Percentiles rank a stretch among this genome's conserved stretches.
Conservation (phyloP, 2,329 filamentous ascomycete genomes). For the Penicillium sp. region DNA sequence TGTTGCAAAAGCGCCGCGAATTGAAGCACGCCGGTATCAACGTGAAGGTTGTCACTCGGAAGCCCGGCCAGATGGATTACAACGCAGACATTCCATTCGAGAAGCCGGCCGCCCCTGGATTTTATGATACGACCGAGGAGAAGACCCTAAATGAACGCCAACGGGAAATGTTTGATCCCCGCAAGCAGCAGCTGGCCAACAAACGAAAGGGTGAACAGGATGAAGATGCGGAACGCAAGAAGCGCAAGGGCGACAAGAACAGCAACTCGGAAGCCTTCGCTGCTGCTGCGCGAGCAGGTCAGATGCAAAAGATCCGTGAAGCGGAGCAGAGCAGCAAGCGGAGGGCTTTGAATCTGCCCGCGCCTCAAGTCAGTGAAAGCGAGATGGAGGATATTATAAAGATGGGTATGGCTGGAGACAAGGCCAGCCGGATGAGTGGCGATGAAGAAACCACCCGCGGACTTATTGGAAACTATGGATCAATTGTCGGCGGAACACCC, state of each 20-base stretch:
- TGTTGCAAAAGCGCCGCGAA: slow-evolving; percentile 90
- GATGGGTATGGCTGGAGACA: slow-evolving; percentile 91
- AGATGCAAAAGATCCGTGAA: slow-evolving; percentile 90
- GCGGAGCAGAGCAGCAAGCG: slow-evolving; percentile 96
- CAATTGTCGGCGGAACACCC: slow-evolving; percentile 73
- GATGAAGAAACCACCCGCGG: slow-evolving; percentile 82
- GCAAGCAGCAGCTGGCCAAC: slow-evolving; percentile 82
- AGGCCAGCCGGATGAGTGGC: slow-evolving; percentile 69
- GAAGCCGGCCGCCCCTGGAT: slow-evolving; percentile 80
- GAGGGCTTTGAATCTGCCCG: slow-evolving; percentile 72
- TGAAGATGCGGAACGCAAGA: slow-evolving; percentile 74
- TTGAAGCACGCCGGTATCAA: slow-evolving; percentile 98
- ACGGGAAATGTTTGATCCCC: slow-evolving; percentile 79
- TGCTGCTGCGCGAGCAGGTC: slow-evolving; percentile 85
- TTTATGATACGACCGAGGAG: slow-evolving; percentile 90
- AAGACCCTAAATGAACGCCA: slow-evolving; percentile 74
- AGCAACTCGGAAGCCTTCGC: slow-evolving; percentile 72
- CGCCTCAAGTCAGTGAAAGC: slow-evolving; percentile 85
- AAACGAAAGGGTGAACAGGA: slow-evolving; percentile 90
- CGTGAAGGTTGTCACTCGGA: slow-evolving; percentile 85
- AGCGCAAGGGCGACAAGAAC: slow-evolving; percentile 82
- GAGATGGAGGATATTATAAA: slow-evolving; percentile 98
- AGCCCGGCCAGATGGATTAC: slow-evolving; percentile 98
- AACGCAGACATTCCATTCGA: slow-evolving; percentile 99
- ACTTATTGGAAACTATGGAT: slow-evolving; percentile 80